Base-by-base conservation (phyloP, 352 stramenopile species). In the Labyrinthula sp. region DNA sequence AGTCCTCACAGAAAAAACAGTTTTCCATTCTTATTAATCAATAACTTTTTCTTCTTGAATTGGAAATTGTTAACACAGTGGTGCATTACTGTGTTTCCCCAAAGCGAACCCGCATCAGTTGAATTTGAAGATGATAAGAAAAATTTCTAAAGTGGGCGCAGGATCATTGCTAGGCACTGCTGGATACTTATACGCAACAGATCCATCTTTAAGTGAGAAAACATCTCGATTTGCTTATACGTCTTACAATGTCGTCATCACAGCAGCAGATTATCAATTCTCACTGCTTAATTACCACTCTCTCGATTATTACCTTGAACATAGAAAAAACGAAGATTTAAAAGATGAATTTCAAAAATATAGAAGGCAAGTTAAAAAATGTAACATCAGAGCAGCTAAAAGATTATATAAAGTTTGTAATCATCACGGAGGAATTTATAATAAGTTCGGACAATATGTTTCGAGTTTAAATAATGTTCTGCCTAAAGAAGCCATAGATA, bases 401-500 rank as follows among this genome's bases (percentile, higher is more conserved):
- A 60, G 71, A 12, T 59, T 89, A 12, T 57, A 79, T 15, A 29
- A 67, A 24, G 52, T 88, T 38, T 89, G 75, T 56, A 72, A 69
- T 37, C 52, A 66, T 17, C 82, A 86, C 40, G 78, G 78, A 15
- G 78, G 78, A 17, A 71, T 88, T 28, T 90, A 87, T 67, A 87
- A 70, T 37, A 90, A 90, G 48, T 79, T 83, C 18, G 78, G 75
- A 0, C 78, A 90, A 65, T 71, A 86, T 47, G 37, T 88, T 18
- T 67, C 74, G 22, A 88, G 70, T 14, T 79, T 88, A 57, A 87
- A 85, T 61, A 74, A 88, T 50, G 74, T 73, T 15, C 48, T 89
- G 36, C 78, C 78, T 1, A 68, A 68, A 41, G 69, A 84, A 58
- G 82, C 75, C 61, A 87, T 73, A 1, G 56, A 72, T 39, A 79